Evolutionary conservation across 176 grass and related monocot species (phyloP).

Genomic region (Cenchrus fungigraminus): DNA sequence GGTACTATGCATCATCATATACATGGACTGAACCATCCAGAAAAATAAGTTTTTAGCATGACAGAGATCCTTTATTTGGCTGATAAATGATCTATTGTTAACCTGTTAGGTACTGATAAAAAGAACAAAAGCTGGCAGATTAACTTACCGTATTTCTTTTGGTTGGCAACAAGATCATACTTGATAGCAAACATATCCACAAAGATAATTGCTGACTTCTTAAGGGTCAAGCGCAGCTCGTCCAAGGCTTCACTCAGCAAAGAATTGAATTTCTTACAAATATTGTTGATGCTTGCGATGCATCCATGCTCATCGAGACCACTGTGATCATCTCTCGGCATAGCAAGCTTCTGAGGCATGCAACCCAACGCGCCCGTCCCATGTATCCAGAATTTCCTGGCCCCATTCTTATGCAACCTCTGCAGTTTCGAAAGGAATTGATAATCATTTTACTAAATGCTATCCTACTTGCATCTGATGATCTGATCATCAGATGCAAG

Average conservation of each 20-base stretch:
- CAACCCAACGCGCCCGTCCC: slow-evolving; percentile 76
- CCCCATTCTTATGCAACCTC: slow-evolving; percentile 55
- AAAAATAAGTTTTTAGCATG: too few relatives aligned
- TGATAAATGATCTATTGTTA: neutral
- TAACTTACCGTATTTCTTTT: too few relatives aligned
- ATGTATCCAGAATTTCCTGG: slow-evolving; percentile 72
- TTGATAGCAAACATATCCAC: too few relatives aligned
- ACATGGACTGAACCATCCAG: too few relatives aligned
- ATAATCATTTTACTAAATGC: neutral
- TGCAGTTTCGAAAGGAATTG: neutral
- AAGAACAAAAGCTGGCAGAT: neutral
- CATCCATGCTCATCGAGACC: slow-evolving; percentile 67
- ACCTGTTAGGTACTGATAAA: neutral
- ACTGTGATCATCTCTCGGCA: slow-evolving; percentile 39
- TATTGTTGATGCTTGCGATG: slow-evolving; percentile 54
- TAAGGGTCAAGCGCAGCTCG: too few relatives aligned
- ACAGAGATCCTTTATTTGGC: neutral
- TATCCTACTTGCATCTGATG: neutral
- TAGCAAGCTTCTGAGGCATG: slow-evolving; percentile 45
- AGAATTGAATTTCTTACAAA: slow-evolving; percentile 66
- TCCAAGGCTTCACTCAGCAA: slow-evolving; percentile 60
- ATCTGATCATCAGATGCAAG: neutral
- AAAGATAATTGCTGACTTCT: too few relatives aligned
- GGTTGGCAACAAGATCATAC: too few relatives aligned
- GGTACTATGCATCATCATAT: too few relatives aligned